A percentile compares a stretch with the other conserved stretches of the same genome.
phyloP scores from a whole-genome alignment of 768 basidiomycete species.

The Collybiopsis confluens region DNA sequence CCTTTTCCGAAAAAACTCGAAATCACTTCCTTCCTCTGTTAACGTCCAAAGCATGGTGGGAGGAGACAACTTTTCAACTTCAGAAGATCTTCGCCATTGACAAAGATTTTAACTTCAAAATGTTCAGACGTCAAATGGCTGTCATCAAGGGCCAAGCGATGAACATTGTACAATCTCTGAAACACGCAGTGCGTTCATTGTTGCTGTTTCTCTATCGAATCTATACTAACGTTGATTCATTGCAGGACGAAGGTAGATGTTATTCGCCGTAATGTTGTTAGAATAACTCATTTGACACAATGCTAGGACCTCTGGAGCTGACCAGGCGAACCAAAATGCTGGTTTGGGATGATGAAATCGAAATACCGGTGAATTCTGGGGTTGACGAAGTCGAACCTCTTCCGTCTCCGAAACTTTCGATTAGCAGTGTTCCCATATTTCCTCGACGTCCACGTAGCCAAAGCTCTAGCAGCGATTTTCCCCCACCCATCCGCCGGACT shows the following conservation, averaged over 20 bases:
- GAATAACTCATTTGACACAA: not conserved
- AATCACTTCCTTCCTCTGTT: slow-evolving; percentile 78
- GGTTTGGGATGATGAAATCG: slow-evolving; percentile 86
- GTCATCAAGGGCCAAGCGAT: slow-evolving; percentile 92
- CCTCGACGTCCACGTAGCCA: slow-evolving; percentile 53
- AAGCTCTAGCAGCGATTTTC: slow-evolving; percentile 67
- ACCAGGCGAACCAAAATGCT: slow-evolving; percentile 78
- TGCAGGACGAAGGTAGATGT: slow-evolving; percentile 67
- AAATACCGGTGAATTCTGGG: slow-evolving; percentile 46
- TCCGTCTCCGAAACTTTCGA: slow-evolving; percentile 57
- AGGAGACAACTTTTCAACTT: slow-evolving; percentile 76
- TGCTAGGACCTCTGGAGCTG: slow-evolving; percentile 79
- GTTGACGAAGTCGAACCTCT: slow-evolving; percentile 33
- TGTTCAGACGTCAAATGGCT: slow-evolving; percentile 88
- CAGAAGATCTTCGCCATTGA: slow-evolving; percentile 76
- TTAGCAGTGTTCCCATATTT: slow-evolving; percentile 52
- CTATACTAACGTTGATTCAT: slow-evolving; percentile 5
- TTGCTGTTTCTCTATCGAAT: not conserved
- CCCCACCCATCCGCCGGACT: slow-evolving; percentile 62
- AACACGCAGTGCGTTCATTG: slow-evolving; percentile 56
- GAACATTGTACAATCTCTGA: slow-evolving; percentile 83
- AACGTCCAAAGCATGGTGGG: slow-evolving; percentile 87
- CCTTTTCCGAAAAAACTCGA: slow-evolving; percentile 80
- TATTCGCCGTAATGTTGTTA: not conserved
- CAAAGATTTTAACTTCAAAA: slow-evolving; percentile 85